Base-by-base conservation (phyloP, 768 basidiomycete species). In the Symmetrospora coprosmae region DNA sequence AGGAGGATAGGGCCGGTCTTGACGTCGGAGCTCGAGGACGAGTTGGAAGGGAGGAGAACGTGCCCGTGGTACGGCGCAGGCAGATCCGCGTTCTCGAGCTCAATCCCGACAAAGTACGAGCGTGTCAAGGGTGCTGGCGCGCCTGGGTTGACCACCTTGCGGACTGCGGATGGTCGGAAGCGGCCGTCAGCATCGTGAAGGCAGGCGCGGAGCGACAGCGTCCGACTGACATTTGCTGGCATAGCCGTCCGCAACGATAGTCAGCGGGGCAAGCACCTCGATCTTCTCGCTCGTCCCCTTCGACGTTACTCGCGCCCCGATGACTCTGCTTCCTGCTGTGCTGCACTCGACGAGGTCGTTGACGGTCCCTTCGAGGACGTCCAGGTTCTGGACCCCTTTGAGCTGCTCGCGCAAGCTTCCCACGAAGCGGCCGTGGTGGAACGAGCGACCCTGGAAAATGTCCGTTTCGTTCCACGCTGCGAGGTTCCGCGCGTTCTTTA, bases 401-500 rank as follows among this genome's bases (percentile, higher is more conserved):
- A 84, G 87, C 38, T 81, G 80, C 41, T 76, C 78, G 50, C 94
- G 77, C 46, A 99, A 74, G 23, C 78, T 76, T 78, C 83, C 82
- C 65, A 99, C 80, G 66, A 99, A 87, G 60, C 81, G 77, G 3
- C 94, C 94, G 71, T 97, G 92, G 73, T 97, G 92, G 72, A 99
- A 97, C 58, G 82, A 82, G 49, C 87, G 74, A 0, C 92, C 91
- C 66, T 87, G 79, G 58, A 46, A 46, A 23, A 31, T 58, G 40
- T 46, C 71, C 2, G 72, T 74, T 33, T 74, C 58, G 33, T 51
- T 66, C 16, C 27, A 41, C 17, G 39, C n/a, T n/a, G n/a, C n/a
- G n/a, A n/a, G n/a, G n/a, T n/a, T 31, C 27, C 40, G 27, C 48
- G 35, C 37, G 51, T 38, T 23, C 23, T 61, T 4, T 31, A 1